These are phyloP conservation scores for Coemansia guatemalensis DNA, from an alignment of 192 early-diverging fungal genomes.

Conservation along the genomic window DNA sequence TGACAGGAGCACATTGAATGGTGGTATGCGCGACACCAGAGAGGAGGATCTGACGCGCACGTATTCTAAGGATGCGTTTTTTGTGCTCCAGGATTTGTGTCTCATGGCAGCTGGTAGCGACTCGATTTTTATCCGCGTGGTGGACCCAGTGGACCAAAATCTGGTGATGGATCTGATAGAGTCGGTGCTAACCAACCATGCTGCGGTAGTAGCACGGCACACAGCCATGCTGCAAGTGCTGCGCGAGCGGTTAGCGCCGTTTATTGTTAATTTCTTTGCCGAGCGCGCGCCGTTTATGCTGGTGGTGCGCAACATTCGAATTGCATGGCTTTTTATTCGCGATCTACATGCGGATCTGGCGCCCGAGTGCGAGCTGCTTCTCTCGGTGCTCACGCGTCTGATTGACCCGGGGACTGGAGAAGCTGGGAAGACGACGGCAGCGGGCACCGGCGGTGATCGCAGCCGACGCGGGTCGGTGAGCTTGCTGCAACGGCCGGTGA, in stretches of 20 bases:
- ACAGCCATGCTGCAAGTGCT: constrained; percentile 67
- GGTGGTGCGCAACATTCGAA: constrained; percentile 78
- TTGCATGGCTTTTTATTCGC: constrained; percentile 78
- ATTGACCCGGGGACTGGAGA: constrained; percentile 67
- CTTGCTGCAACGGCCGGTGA: constrained; percentile 2
- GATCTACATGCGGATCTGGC: constrained; percentile 38
- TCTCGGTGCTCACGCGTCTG: constrained; percentile 83
- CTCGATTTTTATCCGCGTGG: constrained; percentile 59
- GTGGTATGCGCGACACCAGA: constrained; percentile 5
- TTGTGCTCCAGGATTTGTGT: constrained; percentile 90
- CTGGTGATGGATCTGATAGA: constrained; percentile 94
- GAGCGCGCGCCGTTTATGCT: constrained; percentile 74
- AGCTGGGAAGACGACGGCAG: not conserved
- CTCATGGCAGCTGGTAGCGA: constrained; percentile 68
- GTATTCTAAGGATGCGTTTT: constrained; percentile 80
- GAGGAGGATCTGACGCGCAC: constrained; percentile 49
- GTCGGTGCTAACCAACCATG: constrained; percentile 78
- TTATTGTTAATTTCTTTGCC: constrained; percentile 94
- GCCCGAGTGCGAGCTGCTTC: constrained; percentile 93
- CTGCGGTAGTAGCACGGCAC: constrained; percentile 76
- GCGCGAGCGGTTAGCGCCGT: constrained; percentile 81
- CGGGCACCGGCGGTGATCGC: not conserved
- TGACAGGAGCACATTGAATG: not conserved
- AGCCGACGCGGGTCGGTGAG: constrained; percentile 15
- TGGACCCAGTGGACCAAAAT: constrained; percentile 57